Evolutionary conservation across 1,139 yeast genomes (phyloP).

Genomic region (Debaryomycetaceae sp.): DNA sequence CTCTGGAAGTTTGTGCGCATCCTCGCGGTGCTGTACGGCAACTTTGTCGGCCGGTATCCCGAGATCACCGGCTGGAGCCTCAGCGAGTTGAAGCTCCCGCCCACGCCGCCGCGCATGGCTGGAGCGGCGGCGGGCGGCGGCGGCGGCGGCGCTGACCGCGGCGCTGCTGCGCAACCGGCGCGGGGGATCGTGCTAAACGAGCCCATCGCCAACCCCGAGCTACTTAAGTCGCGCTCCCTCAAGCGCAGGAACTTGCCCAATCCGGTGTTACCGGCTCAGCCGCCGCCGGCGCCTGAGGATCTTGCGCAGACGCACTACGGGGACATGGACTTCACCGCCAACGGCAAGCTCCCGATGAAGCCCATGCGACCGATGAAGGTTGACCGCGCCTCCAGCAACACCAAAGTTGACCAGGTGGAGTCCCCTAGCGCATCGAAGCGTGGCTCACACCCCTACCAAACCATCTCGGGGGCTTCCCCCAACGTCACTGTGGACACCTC

Average conservation of each 20-base stretch:
- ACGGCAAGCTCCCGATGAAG: constrained; percentile 40
- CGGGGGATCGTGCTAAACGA: constrained; percentile 16
- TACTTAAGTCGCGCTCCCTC: constrained; percentile 23
- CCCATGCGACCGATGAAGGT: constrained; percentile 37
- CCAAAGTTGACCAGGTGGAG: constrained; percentile 6
- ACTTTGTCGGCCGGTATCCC: constrained; percentile 66
- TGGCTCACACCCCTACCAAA: constrained; percentile 16
- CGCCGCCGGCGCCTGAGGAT: constrained; percentile 2
- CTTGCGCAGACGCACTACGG: constrained; percentile 22
- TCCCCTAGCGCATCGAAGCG: constrained; percentile 6
- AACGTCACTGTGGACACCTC: constrained; percentile 6
- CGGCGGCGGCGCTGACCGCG: constrained; percentile 7
- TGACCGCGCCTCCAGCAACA: constrained; percentile 15
- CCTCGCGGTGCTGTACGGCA: constrained; percentile 59
- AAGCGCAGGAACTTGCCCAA: constrained; percentile 25
- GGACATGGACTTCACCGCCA: constrained; percentile 39
- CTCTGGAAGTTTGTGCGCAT: constrained; percentile 53
- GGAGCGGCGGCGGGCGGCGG: constrained; percentile 2
- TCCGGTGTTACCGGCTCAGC: constrained; percentile 22
- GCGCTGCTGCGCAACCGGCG: constrained; percentile 7
- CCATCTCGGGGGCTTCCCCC: constrained; percentile 10
- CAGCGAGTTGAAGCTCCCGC: constrained; percentile 34
- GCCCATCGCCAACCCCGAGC: constrained; percentile 22
- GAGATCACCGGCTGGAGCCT: constrained; percentile 38
- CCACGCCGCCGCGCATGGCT: constrained; percentile 18